Percentiles rank a stretch among this genome's conserved stretches.
phyloP scores from a whole-genome alignment of 345 rosid species.

The Dimocarpus longan region DNA sequence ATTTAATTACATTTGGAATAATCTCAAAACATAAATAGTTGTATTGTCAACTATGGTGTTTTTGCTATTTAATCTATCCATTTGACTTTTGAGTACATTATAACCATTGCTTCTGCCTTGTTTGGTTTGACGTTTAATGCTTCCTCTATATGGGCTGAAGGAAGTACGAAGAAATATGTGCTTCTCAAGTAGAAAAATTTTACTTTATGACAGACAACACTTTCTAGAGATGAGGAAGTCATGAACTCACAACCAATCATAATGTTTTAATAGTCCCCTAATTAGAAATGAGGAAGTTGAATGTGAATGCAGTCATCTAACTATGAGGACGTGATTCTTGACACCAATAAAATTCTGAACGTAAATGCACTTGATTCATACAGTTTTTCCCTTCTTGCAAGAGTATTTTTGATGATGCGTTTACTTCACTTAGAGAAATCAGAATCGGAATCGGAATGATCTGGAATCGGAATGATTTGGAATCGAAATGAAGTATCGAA shows the following conservation, averaged over 20 bases:
- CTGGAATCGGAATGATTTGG: no score
- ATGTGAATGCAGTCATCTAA: background rate
- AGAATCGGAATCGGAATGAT: no score
- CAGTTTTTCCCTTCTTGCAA: background rate
- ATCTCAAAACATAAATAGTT: background rate
- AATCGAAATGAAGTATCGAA: no score
- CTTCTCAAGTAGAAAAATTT: slow-evolving; percentile 83
- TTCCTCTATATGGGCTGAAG: slow-evolving; percentile 36
- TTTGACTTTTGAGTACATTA: background rate
- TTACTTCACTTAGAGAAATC: no score
- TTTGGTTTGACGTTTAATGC: slow-evolving; percentile 16
- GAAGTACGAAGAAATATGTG: slow-evolving; percentile 88
- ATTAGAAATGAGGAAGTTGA: background rate
- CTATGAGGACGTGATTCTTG: background rate
- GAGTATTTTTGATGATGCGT: slow-evolving; percentile 9
- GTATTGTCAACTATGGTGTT: background rate
- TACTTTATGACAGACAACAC: slow-evolving; percentile 94
- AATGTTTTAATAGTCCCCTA: background rate
- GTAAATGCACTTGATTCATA: background rate
- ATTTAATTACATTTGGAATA: background rate
- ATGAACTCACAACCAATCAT: slow-evolving; percentile 7
- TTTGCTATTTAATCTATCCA: background rate
- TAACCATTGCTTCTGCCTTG: slow-evolving; percentile 16
- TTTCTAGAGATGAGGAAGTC: slow-evolving; percentile 61
- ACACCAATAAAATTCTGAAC: background rate